These are phyloP conservation scores for Aspergillus coremiiformis DNA, from an alignment of 495 filamentous ascomycete species.

Conservation along the genomic window DNA sequence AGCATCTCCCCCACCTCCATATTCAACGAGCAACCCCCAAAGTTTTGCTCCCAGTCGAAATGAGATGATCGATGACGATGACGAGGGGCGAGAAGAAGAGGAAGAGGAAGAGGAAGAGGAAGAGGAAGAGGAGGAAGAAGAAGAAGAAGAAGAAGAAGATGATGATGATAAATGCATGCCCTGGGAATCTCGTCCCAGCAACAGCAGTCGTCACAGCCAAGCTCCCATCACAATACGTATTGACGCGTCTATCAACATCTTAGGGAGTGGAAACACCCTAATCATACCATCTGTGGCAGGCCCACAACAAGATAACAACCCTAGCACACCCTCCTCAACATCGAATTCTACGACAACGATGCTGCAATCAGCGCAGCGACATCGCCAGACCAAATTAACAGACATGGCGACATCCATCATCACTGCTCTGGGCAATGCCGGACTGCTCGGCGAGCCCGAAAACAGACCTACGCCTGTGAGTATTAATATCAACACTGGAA, in stretches of 20 bases:
- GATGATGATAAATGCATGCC: background rate
- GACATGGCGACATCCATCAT: slow-evolving; percentile 14
- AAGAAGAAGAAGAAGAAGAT: background rate
- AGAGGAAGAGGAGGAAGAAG: too few species aligned
- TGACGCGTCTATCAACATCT: slow-evolving; percentile 29
- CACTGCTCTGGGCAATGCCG: slow-evolving; percentile 8
- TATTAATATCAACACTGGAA: slow-evolving; percentile 21
- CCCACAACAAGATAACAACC: background rate
- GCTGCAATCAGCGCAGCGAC: slow-evolving; percentile 7
- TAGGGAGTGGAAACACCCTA: slow-evolving; percentile 29
- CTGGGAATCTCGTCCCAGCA: background rate
- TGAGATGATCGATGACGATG: slow-evolving; percentile 7
- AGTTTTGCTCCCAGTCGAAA: slow-evolving; percentile 1
- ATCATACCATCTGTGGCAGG: slow-evolving; percentile 16
- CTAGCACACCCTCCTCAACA: background rate
- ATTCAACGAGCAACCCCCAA: slow-evolving; percentile 4
- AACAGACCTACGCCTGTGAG: background rate
- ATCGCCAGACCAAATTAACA: slow-evolving; percentile 12
- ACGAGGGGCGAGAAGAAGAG: too few species aligned
- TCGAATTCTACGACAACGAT: background rate
- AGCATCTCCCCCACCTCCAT: slow-evolving; percentile 11
- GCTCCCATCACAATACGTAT: slow-evolving; percentile 26
- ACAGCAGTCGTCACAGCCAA: background rate
- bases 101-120: too few species aligned
- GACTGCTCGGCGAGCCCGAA: background rate